Conservation (phyloP, 2,329 filamentous ascomycete genomes). For the Stachybotrys chlorohalonatus region DNA sequence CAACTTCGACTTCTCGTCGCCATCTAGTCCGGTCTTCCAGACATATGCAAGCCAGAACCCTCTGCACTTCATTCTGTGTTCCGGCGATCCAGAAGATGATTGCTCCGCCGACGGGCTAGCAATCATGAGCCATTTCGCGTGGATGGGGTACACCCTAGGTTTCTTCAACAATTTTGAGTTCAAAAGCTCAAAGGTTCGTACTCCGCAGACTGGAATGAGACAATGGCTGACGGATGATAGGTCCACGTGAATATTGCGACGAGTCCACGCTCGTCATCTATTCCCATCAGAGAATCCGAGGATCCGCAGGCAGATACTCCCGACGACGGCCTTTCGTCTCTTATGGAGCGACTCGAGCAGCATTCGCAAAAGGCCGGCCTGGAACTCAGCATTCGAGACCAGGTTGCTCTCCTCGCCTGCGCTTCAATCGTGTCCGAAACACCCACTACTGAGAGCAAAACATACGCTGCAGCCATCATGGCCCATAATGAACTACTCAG, state of each 20-base stretch:
- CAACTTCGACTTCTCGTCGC: constrained; percentile 1
- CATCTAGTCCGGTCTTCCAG: not conserved
- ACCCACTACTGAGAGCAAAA: not conserved
- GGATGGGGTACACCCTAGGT: constrained; percentile 1
- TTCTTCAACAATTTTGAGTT: constrained; percentile 5
- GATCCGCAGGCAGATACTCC: not conserved
- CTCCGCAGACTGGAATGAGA: not conserved
- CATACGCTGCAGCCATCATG: not conserved
- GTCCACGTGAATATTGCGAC: not conserved
- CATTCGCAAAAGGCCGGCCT: not conserved
- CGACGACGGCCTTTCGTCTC: not conserved
- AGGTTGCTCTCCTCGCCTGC: not conserved
- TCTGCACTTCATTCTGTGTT: constrained; percentile 4
- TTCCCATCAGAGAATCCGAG: not conserved
- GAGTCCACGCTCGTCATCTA: not conserved
- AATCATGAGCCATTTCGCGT: not conserved
- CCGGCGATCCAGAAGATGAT: not conserved
- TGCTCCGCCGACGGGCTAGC: not conserved
- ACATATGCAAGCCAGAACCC: not conserved
- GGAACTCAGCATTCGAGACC: not conserved
- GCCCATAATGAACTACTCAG: not conserved
- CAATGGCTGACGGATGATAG: not conserved
- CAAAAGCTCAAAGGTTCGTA: constrained; percentile 7
- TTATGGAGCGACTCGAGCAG: not conserved
- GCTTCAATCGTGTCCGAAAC: not conserved